A percentile compares a stretch with the other conserved stretches of the same genome.
Conservation (phyloP, 139 green algal species). For the Pedinophyceae sp. region DNA sequence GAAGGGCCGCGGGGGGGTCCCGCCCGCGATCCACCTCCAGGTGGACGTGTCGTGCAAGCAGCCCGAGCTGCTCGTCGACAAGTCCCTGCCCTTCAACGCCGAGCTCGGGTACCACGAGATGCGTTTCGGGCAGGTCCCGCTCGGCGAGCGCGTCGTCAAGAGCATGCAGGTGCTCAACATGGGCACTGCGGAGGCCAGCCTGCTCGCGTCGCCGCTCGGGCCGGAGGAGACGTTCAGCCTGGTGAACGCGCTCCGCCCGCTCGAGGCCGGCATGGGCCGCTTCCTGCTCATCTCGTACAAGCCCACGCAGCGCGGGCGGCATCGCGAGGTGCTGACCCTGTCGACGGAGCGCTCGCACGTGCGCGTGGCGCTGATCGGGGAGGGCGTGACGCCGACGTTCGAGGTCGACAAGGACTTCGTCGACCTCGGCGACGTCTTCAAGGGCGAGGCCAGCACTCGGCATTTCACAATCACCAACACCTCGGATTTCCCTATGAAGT, state of each 20-base stretch:
- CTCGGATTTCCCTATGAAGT: constrained; percentile 32
- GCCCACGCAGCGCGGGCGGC: constrained; percentile 11
- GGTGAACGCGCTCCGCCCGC: constrained; percentile 23
- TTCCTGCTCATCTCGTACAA: constrained; percentile 23
- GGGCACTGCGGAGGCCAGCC: constrained; percentile 1
- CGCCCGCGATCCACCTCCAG: too few species aligned
- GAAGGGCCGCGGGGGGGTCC: too few species aligned
- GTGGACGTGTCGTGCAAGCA: not conserved
- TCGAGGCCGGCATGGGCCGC: not conserved
- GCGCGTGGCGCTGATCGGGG: constrained; percentile 26
- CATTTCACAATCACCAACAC: constrained; percentile 36
- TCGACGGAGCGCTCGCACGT: constrained; percentile 18
- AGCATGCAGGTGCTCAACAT: constrained; percentile 24
- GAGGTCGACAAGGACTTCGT: constrained; percentile 11
- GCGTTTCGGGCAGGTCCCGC: constrained; percentile 35
- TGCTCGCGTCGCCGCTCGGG: constrained; percentile 15
- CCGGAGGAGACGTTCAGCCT: constrained; percentile 18
- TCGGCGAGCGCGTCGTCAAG: constrained; percentile 27
- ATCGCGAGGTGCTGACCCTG: constrained; percentile 24
- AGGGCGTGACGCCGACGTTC: constrained; percentile 22
- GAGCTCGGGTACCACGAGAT: constrained; percentile 14
- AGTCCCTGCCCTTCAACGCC: not conserved
- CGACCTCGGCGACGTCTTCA: constrained; percentile 33
- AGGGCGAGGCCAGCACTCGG: constrained; percentile 17
- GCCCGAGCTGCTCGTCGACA: not conserved